Percentiles rank a stretch among this genome's conserved stretches.
Conservation (phyloP, 2,329 filamentous ascomycete genomes). For the Fusarium veterinarium region DNA sequence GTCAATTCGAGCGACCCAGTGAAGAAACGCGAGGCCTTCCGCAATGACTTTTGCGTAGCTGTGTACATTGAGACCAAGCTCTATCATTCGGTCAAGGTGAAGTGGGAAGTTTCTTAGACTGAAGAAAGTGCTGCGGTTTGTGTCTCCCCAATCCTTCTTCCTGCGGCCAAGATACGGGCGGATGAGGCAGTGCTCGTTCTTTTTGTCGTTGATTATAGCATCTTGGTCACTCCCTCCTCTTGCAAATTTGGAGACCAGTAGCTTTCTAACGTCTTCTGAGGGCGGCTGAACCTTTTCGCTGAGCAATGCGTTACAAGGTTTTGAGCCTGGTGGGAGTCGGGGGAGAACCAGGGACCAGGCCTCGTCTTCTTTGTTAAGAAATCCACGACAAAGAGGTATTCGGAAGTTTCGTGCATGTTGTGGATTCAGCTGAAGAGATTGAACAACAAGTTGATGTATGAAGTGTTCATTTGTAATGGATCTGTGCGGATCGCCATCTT, state of each 20-base stretch:
- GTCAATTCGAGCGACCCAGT: conserved; percentile 61
- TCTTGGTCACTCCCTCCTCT: background rate
- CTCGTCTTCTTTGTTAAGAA: conserved; percentile 4
- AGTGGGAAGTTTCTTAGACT: conserved; percentile 62
- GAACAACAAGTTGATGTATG: conserved; percentile 13
- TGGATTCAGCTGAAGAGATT: background rate
- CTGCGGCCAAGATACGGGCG: conserved; percentile 60
- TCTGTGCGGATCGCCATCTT: conserved; percentile 18
- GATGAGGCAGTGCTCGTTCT: conserved; percentile 60
- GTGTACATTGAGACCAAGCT: conserved; percentile 49
- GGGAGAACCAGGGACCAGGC: conserved; percentile 34
- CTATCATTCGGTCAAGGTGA: conserved; percentile 61
- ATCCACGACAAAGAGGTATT: background rate
- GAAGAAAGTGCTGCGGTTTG: conserved; percentile 41
- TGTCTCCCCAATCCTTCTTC: conserved; percentile 3
- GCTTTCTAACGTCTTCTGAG: conserved; percentile 6
- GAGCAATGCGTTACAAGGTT: conserved; percentile 44
- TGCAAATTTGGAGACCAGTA: conserved; percentile 37
- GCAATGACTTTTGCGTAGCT: conserved; percentile 60
- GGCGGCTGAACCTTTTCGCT: conserved; percentile 46
- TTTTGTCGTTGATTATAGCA: conserved; percentile 33
- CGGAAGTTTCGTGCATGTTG: conserved; percentile 7
- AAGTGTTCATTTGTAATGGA: conserved; percentile 33
- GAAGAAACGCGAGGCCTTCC: conserved; percentile 60
- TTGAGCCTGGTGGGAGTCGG: conserved; percentile 33